A percentile compares a stretch with the other conserved stretches of the same genome.
These are phyloP conservation scores for Salix arbutifolia DNA, from an alignment of 345 rosid genomes.

Conservation along the genomic window DNA sequence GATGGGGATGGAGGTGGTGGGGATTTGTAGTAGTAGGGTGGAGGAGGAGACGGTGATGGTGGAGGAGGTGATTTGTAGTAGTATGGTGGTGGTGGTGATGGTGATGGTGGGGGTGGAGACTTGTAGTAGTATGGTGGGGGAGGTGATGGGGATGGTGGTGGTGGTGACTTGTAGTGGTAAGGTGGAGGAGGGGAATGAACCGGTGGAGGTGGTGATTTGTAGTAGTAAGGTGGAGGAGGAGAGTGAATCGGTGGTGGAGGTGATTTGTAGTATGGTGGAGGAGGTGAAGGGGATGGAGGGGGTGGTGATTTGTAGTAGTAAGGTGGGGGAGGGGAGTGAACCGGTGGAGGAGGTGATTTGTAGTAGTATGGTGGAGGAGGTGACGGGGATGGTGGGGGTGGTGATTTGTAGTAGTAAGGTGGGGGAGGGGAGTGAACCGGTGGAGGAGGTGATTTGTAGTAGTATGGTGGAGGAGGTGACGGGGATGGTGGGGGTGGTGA, in stretches of 20 bases:
- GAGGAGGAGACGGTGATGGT: no score
- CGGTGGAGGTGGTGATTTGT: background rate
- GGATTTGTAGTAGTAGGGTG: no score
- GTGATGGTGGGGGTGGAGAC: no score
- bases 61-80: no score
- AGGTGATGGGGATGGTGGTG: background rate
- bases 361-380: slow-evolving; percentile 1
- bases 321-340: background rate
- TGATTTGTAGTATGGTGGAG: background rate
- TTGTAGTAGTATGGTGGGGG: background rate
- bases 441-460: background rate
- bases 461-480: slow-evolving; percentile 8
- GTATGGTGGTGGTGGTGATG: no score
- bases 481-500: background rate
- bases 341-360: background rate
- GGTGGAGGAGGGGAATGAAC: background rate
- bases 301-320: background rate
- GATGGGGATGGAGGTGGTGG: no score
- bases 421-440: background rate
- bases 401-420: slow-evolving; percentile 1
- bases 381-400: background rate
- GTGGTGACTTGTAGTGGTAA: background rate
- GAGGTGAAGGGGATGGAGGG: background rate
- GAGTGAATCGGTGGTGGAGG: background rate
- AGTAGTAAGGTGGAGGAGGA: background rate